Percentiles rank a stretch among this genome's conserved stretches.
These are phyloP conservation scores for Prunus mongolica DNA, from an alignment of 306 rosid genomes.

Conservation along the genomic window DNA sequence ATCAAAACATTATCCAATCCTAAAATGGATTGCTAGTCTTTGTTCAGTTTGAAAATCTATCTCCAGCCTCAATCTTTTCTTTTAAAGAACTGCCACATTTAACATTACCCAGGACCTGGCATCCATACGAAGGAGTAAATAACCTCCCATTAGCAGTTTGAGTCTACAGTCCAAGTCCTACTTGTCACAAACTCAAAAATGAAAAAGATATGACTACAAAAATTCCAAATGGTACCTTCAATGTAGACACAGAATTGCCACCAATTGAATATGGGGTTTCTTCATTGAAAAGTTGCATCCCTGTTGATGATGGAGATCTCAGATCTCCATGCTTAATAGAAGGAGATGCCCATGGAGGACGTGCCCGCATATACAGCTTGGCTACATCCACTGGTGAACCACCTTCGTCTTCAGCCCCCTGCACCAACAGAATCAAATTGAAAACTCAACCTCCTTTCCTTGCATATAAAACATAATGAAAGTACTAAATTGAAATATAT, in stretches of 20 bases:
- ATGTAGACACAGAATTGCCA: conserved; percentile 47
- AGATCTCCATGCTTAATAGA: conserved; percentile 44
- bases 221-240: conserved; percentile 54
- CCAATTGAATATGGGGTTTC: conserved; percentile 59
- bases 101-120: neutral
- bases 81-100: neutral
- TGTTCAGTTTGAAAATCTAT: neutral
- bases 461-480: neutral
- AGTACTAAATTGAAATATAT: neutral
- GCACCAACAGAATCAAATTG: conserved; percentile 20
- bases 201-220: neutral
- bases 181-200: neutral
- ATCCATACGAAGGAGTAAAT: neutral
- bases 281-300: conserved; percentile 58
- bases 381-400: conserved; percentile 95
- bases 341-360: conserved; percentile 90
- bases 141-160: neutral
- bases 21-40: neutral
- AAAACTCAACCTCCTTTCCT: neutral
- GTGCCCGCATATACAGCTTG: conserved; percentile 73
- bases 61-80: too few species aligned
- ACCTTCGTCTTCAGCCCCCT: conserved; percentile 59
- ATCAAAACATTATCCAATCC: neutral
- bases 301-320: conserved; percentile 45
- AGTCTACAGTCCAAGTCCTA: conserved; percentile 1